These are phyloP conservation scores for Physcomitrium patens DNA, from an alignment of 225 moss, liverwort and hornwort genomes.

Conservation along the genomic window DNA sequence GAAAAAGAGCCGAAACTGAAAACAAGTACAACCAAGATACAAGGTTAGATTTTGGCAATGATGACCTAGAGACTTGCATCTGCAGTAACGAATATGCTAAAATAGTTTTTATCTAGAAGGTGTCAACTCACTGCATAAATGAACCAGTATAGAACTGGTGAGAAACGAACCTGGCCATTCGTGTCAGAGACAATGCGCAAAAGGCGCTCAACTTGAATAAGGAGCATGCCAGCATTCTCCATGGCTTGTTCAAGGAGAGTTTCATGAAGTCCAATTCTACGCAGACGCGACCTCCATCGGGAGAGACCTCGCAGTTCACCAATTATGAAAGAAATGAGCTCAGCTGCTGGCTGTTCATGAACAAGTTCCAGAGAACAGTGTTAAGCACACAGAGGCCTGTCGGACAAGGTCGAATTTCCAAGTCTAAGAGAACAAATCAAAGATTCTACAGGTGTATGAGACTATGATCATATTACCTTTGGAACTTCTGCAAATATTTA, in stretches of 20 bases:
- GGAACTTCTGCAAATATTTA: background rate
- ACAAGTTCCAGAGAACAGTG: conserved; percentile 26
- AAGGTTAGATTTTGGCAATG: conserved; percentile 28
- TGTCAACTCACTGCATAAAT: conserved; percentile 8
- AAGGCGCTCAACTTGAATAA: conserved; percentile 71
- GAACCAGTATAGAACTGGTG: conserved; percentile 16
- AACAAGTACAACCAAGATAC: conserved; percentile 32
- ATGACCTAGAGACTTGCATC: conserved; percentile 20
- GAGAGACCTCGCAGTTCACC: conserved; percentile 70
- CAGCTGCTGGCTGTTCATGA: conserved; percentile 68
- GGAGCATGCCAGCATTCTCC: conserved; percentile 73
- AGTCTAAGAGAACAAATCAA: conserved; percentile 26
- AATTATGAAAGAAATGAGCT: conserved; percentile 67
- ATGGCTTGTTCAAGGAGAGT: conserved; percentile 51
- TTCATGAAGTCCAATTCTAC: conserved; percentile 64
- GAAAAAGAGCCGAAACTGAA: conserved; percentile 91
- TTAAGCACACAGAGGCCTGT: conserved; percentile 22
- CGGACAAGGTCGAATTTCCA: conserved; percentile 15
- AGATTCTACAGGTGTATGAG: conserved; percentile 12
- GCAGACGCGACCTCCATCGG: conserved; percentile 60
- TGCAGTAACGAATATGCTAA: conserved; percentile 8
- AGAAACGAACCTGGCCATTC: conserved; percentile 65
- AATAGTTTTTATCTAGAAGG: conserved; percentile 21
- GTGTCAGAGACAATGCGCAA: conserved; percentile 63
- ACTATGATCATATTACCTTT: conserved; percentile 3